phyloP scores from a whole-genome alignment of 2,329 filamentous ascomycete species.

The Herpotrichia juniperi region DNA sequence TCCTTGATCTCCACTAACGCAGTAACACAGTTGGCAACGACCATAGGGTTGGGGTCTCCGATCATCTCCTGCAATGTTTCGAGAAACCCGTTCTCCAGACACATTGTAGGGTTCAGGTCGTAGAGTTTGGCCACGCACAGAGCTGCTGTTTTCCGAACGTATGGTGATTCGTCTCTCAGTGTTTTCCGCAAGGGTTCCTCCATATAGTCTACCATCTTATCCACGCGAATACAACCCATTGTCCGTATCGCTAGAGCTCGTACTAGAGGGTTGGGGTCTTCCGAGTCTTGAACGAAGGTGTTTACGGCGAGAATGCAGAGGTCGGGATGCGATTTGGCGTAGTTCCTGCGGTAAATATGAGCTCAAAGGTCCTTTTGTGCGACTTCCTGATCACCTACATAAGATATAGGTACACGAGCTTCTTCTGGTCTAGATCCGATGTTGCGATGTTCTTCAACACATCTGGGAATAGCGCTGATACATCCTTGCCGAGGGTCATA shows the following conservation, averaged over 20 bases:
- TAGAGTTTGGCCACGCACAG: slow-evolving; percentile 98
- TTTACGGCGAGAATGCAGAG: slow-evolving; percentile 98
- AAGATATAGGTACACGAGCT: slow-evolving; percentile 96
- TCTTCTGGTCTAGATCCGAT: slow-evolving; percentile 94
- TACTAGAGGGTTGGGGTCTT: slow-evolving; percentile 96
- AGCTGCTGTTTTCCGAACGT: slow-evolving; percentile 96
- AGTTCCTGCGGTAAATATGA: slow-evolving; percentile 72
- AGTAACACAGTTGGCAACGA: slow-evolving; percentile 96
- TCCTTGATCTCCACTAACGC: slow-evolving; percentile 91
- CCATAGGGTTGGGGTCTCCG: slow-evolving; percentile 97
- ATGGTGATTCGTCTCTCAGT: slow-evolving; percentile 93
- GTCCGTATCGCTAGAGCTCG: slow-evolving; percentile 94
- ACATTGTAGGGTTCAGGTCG: slow-evolving; percentile 90
- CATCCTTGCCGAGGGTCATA: slow-evolving; percentile 98
- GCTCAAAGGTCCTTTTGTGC: neutral
- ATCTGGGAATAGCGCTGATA: slow-evolving; percentile 95
- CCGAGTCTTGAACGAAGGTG: slow-evolving; percentile 98
- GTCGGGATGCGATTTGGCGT: slow-evolving; percentile 98
- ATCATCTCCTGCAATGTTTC: slow-evolving; percentile 95
- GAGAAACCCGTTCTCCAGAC: slow-evolving; percentile 94
- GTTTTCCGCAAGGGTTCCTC: slow-evolving; percentile 97
- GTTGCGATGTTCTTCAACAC: slow-evolving; percentile 99
- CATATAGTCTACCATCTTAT: slow-evolving; percentile 99
- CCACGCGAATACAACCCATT: slow-evolving; percentile 97
- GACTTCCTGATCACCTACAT: slow-evolving; percentile 67